Base-by-base conservation (phyloP, 129 eudicot species). In the Glebionis coronaria region DNA sequence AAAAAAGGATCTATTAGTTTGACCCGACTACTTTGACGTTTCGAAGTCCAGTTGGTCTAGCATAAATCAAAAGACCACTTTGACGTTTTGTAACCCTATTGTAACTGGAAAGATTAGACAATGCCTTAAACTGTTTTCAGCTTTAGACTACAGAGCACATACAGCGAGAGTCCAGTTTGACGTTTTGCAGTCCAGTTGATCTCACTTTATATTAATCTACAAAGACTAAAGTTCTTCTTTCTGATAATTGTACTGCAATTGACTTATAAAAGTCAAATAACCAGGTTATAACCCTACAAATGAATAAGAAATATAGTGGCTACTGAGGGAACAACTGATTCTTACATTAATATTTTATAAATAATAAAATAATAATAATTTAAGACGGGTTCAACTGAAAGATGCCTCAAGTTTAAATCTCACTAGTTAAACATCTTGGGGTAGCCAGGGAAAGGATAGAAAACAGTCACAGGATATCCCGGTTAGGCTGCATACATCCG, bases 291-390 rank as follows among this genome's bases (percentile, higher is more conserved):
- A 51, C 16, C 56, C 14, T 51, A 14, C 23, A 58, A 55, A 21
- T 28, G 7, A 13, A 58, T 15, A 58, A 28, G 44, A 58, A 58
- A 12, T 47, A 28, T 21, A 40, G 46, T 23, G 56, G 44, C n/a
- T 44, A 64, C 9, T 64, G 19, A 25, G 69, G 69, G 23, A 65
- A 25, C 19, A 65, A 21, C 13, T 21, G 20, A 64, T 45, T 64
- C 25, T 46, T 13, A 45, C 54, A 63, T 20, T 53, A 63, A 3
- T 15, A 51, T 51, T 5, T 6, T 35, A 5, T 35, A 35, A 35
- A 35, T 35, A 5, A 35, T 5, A 35, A 35, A 35, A 6, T 0
- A 0, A 29, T 6, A 0, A 0, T 35, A 35, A 35, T 35, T 5
- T 35, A 35, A 35, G 7, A 35, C 42, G 6, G 7, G 42, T 5